phyloP scores from a whole-genome alignment of 2,329 filamentous ascomycete species.

The Sordariomycetes sp. region DNA sequence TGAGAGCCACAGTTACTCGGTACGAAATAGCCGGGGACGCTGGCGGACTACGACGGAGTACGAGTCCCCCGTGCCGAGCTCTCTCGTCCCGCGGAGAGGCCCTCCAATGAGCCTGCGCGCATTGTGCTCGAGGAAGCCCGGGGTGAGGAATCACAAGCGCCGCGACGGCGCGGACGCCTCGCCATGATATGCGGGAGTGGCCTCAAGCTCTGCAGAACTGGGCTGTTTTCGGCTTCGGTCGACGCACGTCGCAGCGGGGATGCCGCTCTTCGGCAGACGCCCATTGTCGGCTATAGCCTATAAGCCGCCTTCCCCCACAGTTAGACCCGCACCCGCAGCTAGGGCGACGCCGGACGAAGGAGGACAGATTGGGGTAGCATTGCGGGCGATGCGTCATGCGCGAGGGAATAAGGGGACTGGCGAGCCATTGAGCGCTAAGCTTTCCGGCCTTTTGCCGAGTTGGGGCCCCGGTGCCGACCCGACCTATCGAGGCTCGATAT shows the following conservation, averaged over 20 bases:
- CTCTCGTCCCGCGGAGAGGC: background rate
- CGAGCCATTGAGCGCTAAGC: background rate
- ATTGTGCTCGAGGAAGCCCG: background rate
- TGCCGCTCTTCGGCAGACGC: background rate
- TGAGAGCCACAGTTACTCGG: background rate
- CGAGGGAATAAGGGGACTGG: background rate
- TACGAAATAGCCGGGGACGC: background rate
- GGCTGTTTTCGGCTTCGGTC: background rate
- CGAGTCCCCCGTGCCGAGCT: constrained; percentile 3
- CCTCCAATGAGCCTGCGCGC: background rate
- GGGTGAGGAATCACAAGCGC: background rate
- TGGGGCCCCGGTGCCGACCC: background rate
- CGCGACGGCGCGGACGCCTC: background rate
- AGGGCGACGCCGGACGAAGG: background rate
- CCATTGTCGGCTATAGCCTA: background rate
- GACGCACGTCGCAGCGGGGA: background rate
- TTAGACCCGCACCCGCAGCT: background rate
- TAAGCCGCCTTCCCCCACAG: background rate
- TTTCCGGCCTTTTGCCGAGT: background rate
- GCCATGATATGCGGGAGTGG: background rate
- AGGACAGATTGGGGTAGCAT: background rate
- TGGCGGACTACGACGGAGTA: constrained; percentile 5
- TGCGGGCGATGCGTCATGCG: background rate
- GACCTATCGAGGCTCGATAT: background rate
- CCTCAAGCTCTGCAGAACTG: constrained; percentile 1